Percentiles rank a stretch among this genome's conserved stretches.
Evolutionary conservation across 2,329 filamentous ascomycete species (phyloP).

Genomic region (Colletotrichum higginsianum): DNA sequence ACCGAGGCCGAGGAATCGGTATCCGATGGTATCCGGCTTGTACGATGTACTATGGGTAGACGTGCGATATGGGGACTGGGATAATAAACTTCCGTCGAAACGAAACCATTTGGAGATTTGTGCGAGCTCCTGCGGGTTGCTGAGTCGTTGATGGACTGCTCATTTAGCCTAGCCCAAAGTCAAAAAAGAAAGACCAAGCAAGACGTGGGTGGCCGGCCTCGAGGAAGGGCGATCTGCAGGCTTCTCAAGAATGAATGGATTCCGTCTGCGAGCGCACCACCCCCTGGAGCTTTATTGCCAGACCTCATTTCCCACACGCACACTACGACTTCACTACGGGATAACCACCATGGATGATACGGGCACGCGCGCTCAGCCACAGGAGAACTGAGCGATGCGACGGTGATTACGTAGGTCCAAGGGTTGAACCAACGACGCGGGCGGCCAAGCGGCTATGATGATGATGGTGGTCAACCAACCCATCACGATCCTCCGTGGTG

Average conservation of each 20-base stretch:
- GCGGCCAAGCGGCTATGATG: constrained; percentile 27
- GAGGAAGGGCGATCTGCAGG: constrained; percentile 28
- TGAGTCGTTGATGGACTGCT: constrained; percentile 30
- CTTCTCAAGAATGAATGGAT: constrained; percentile 6
- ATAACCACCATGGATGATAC: background rate
- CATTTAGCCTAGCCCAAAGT: constrained; percentile 25
- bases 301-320: constrained; percentile 27
- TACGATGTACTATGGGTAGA: background rate
- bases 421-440: constrained; percentile 27
- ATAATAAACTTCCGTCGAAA: constrained; percentile 30
- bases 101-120: constrained; percentile 13
- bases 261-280: background rate
- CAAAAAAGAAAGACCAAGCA: background rate
- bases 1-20: constrained; percentile 10
- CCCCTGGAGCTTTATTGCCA: background rate
- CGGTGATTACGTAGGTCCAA: constrained; percentile 24
- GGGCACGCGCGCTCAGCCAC: constrained; percentile 5
- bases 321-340: background rate
- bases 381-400: background rate
- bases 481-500: constrained; percentile 23
- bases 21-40: no score
- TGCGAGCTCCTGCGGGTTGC: constrained; percentile 11
- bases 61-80: background rate
- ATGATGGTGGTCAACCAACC: constrained; percentile 16
- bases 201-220: constrained; percentile 26